Evolutionary conservation across 2,329 filamentous ascomycete species (phyloP), one percentile per base, ranked within the genome.

Genomic region (Fusarium sp.): DNA sequence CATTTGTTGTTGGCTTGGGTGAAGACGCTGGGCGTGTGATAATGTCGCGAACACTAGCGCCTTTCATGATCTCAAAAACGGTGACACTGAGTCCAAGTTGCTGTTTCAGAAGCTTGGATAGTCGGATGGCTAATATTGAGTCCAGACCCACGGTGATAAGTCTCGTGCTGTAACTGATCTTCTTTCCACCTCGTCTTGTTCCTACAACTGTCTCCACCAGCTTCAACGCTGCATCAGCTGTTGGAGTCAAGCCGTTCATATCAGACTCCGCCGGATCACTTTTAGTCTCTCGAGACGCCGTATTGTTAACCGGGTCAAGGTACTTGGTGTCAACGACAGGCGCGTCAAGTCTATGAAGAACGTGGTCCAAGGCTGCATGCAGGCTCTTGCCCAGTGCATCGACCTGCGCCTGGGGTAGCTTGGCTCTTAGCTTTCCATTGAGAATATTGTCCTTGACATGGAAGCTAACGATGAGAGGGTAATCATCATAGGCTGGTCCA

Each of bases 21-120:
- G 38, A 24, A 9, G 39, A 17, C 8, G 22, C 2, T 30, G 47
- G 14, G 5, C 45, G 39, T 4, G 20, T 47, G 4, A 53, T n/a
- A 9, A 72, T 61, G 7, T 72, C 59, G 3, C 24, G 18, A 17
- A 66, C 32, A 17, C 41, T 73, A 1, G 55, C 45, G 0, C 70
- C 70, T 7, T 64, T 72, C 53, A 72, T 72, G n/a, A 72, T 69
- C 22, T 72, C 63, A 12, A 72, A 56, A 5, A 72, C 69, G 7
- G 54, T 60, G 3, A 57, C 44, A 13, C 8, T 26, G 2, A 72
- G 14, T 5, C 69, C 32, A 8, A 73, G 14, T 15, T 42, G 30
- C 18, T 70, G 55, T 17, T 32, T 73, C 10, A 73, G 8, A 11
- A 73, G 50, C 32, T 70, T 73, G 9, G 65, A 73, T 9, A 73